These are phyloP conservation scores for Hyaloraphidium curvatum DNA, from an alignment of 192 early-diverging fungal genomes.

Conservation along the genomic window DNA sequence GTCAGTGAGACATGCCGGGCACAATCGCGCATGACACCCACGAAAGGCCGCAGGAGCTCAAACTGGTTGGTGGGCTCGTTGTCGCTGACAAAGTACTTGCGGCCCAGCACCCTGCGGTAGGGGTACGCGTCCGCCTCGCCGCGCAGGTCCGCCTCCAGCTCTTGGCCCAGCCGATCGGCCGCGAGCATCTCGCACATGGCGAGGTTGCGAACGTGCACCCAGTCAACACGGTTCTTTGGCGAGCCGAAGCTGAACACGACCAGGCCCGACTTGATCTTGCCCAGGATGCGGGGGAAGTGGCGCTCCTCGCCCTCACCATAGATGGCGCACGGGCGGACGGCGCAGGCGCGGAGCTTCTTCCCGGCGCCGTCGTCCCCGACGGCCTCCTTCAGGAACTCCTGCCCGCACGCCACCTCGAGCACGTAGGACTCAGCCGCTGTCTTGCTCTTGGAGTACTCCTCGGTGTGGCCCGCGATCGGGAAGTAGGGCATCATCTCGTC, in stretches of 20 bases:
- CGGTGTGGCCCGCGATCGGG: conserved; percentile 2
- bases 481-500: conserved; percentile 1
- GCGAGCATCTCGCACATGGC: background rate
- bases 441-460: conserved; percentile 4
- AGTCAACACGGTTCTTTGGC: background rate
- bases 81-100: conserved; percentile 4
- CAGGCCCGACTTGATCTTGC: background rate
- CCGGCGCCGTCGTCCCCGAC: background rate
- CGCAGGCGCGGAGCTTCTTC: background rate
- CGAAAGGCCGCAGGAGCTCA: background rate
- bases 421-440: background rate
- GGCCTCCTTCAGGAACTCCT: background rate
- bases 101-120: too few species aligned
- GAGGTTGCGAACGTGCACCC: background rate
- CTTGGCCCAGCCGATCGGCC: background rate
- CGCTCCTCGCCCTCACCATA: conserved; percentile 4
- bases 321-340: conserved; percentile 2
- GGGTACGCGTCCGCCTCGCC: too few species aligned
- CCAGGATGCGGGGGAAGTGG: background rate
- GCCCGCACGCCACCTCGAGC: background rate
- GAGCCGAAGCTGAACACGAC: background rate
- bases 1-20: background rate
- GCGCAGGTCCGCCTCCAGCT: background rate
- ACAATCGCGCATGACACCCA: background rate
- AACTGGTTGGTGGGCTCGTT: background rate